phyloP scores from a whole-genome alignment of 257 asterid genomes.

The Salvia hispanica region DNA sequence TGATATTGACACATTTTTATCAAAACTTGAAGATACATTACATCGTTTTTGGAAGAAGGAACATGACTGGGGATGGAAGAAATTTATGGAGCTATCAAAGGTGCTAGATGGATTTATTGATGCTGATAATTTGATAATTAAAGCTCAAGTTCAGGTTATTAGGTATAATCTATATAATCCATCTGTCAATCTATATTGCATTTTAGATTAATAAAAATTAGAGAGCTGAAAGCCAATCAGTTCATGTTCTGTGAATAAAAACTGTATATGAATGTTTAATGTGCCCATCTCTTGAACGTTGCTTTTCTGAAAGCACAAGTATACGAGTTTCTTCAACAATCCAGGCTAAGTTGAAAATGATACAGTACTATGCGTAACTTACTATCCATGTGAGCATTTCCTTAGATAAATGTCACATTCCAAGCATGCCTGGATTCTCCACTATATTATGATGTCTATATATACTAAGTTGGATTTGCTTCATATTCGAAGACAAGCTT shows the following conservation, averaged over 20 bases:
- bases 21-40: conserved; percentile 70
- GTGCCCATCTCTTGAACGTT: neutral
- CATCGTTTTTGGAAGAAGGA: conserved; percentile 96
- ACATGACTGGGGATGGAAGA: conserved; percentile 99
- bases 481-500: conserved; percentile 6
- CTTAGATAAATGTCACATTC: neutral
- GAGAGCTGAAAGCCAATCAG: neutral
- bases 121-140: conserved; percentile 76
- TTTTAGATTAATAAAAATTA: neutral
- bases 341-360: conserved; percentile 1
- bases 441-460: neutral
- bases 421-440: neutral
- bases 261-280: neutral
- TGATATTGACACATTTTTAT: conserved; percentile 13
- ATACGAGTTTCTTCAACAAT: conserved; percentile 5
- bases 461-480: conserved; percentile 15
- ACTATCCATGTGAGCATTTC: neutral
- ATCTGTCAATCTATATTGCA: neutral
- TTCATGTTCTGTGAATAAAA: neutral
- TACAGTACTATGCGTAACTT: neutral
- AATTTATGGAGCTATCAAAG: conserved; percentile 95
- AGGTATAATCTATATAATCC: conserved; percentile 46
- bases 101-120: conserved; percentile 86
- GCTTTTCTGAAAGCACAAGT: conserved; percentile 8
- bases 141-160: conserved; percentile 97